Base-by-base conservation (phyloP, 192 early-diverging fungal genomes). In the Umbelopsis ramanniana region DNA sequence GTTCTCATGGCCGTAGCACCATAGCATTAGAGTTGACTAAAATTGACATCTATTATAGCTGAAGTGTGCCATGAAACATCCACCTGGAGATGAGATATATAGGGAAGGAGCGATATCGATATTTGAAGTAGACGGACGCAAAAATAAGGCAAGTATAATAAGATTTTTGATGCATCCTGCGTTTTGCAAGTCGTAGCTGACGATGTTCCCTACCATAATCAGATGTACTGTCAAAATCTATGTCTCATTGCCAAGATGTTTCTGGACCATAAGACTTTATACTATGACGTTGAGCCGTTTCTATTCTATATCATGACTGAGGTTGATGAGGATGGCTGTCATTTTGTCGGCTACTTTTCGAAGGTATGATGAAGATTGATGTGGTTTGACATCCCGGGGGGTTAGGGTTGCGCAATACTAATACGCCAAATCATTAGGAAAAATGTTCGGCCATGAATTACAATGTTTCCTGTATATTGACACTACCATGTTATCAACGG, bases 241-340 rank as follows among this genome's bases (percentile, higher is more conserved):
- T 99, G 97, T 70, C 85, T 99, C 14, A 77, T 99, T 26, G 93
- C 95, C 47, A 99, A 99, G 75, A 94, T 96, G 91, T 99, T 98
- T 78, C 78, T 99, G 19, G 96, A 97, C 84, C 94, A 95, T 76
- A 99, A 99, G 74, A 98, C 97, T 4, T 82, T 98, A 22, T 98
- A 96, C 76, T 99, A 97, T 75, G 97, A 98, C 70, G 90, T 97
- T 3, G 97, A 99, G 70, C 96, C 97, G 14, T 99, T 98, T 76
- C 81, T 98, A 37, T 99, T 99, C 72, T 99, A 99, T 72, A 84
- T 99, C 21, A 85, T 99, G 85, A 95, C 93, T 3, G 96, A 98
- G 79, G 84, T 86, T 38, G 91, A 93, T 53, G 76, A 85, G 45
- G 21, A 73, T 11, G 93, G 92, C 21, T 93, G 89, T 75, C 94